Conservation (phyloP, 345 rosid species). For the Pistacia vera region DNA sequence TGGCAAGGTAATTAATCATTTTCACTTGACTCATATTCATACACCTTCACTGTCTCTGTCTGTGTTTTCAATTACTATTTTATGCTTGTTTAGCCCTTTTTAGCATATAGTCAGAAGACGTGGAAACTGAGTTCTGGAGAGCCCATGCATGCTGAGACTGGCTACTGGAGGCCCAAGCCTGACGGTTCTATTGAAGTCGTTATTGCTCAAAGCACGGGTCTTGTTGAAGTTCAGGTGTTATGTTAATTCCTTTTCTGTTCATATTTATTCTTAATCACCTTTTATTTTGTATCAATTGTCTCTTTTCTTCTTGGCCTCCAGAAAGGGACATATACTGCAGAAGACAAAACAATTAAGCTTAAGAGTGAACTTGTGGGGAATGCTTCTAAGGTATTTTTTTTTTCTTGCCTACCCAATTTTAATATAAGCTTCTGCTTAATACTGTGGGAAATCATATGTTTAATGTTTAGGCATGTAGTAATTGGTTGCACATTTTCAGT, state of each 20-base stretch:
- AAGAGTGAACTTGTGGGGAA: conserved; percentile 71
- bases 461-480: neutral
- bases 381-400: conserved; percentile 62
- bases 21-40: no score
- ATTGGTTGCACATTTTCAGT: neutral
- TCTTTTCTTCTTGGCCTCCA: conserved; percentile 15
- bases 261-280: neutral
- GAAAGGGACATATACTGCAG: conserved; percentile 52
- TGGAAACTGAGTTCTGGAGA: conserved; percentile 63
- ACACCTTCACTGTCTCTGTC: neutral
- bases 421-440: neutral
- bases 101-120: conserved; percentile 66
- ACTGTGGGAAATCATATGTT: neutral
- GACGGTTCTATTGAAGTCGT: conserved; percentile 72
- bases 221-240: conserved; percentile 67
- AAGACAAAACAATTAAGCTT: conserved; percentile 53
- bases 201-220: conserved; percentile 78
- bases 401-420: neutral
- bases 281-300: no score
- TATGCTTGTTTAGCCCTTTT: conserved; percentile 51
- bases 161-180: conserved; percentile 70
- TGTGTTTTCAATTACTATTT: neutral
- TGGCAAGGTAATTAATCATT: conserved; percentile 39
- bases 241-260: neutral
- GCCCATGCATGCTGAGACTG: conserved; percentile 84